Base-by-base conservation (phyloP, 805 yeast species). In the Ogataea trehaloabstinens region DNA sequence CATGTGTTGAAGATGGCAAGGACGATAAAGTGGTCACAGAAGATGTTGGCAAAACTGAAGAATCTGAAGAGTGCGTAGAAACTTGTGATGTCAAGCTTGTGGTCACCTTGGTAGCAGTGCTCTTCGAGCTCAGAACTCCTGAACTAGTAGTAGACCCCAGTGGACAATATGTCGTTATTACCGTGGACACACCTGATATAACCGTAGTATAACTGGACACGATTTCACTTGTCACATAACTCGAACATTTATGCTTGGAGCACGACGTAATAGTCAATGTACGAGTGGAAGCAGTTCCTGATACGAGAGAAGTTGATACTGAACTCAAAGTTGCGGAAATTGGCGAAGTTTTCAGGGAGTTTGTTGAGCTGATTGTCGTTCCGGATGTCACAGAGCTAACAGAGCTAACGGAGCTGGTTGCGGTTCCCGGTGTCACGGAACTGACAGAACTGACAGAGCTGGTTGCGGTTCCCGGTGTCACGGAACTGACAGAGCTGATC, bases 191-290 rank as follows among this genome's bases (percentile, higher is more conserved):
- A 11, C 52, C 59, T 10, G 46, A 40, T 31, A 55, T 37, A 10
- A 52, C 45, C 2, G 55, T 51, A 10, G 52, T 43, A 45, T 58
- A 53, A 10, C 54, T 46, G 7, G 61, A 48, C 24, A 50, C 51
- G 11, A 52, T 24, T 28, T 49, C 49, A 18, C 34, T 31, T 7
- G 46, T 24, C 13, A 46, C 38, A 31, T 24, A 36, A 8, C 37
- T 37, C 4, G 48, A 29, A 38, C 61, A 56, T 17, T 33, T 35
- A 17, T 48, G 34, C 12, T 41, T 46, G n/a, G 52, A 48, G 36
- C 60, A 55, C n/a, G 42, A 37, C 18, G 48, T 52, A 24, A 42
- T 30, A 15, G 36, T 45, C 15, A 33, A 44, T 12, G 52, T 49
- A 21, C 31, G 31, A 10, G 51, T 43, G 10, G 40, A 19, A 2